Conservation (phyloP, 305 asterid genomes). For the Andrographis paniculata region DNA sequence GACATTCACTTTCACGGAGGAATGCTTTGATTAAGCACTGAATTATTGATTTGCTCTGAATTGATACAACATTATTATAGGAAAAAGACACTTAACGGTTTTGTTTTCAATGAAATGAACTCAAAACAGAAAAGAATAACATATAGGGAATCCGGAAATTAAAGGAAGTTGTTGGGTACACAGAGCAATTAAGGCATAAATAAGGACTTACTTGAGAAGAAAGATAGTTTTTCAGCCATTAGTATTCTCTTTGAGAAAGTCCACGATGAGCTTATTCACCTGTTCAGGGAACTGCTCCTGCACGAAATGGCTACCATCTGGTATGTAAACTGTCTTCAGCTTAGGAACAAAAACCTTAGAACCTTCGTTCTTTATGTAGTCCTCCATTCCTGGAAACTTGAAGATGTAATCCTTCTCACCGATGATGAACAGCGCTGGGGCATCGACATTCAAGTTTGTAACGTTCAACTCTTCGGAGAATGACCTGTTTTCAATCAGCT, state of each 20-base stretch:
- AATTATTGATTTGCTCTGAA: too few relatives aligned
- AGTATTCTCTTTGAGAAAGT: slow-evolving; percentile 44
- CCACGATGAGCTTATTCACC: slow-evolving; percentile 39
- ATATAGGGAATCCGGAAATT: too few relatives aligned
- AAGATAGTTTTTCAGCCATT: too few relatives aligned
- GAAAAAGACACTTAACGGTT: too few relatives aligned
- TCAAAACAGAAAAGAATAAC: too few relatives aligned
- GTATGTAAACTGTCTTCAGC: slow-evolving; percentile 41
- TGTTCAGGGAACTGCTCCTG: slow-evolving; percentile 68
- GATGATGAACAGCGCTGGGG: slow-evolving; percentile 47
- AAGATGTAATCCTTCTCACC: slow-evolving; percentile 53
- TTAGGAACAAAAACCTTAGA: slow-evolving; percentile 42
- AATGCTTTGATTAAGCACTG: too few relatives aligned
- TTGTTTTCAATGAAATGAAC: too few relatives aligned
- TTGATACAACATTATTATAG: too few relatives aligned
- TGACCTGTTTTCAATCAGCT: slow-evolving; percentile 21
- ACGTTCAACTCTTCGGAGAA: slow-evolving; percentile 21
- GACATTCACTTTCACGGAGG: too few relatives aligned
- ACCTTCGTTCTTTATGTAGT: slow-evolving; percentile 32
- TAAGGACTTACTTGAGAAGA: too few relatives aligned
- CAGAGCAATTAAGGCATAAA: too few relatives aligned
- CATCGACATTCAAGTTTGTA: slow-evolving; percentile 26
- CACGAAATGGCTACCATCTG: slow-evolving; percentile 69
- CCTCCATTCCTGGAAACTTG: slow-evolving; percentile 50
- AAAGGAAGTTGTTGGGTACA: too few relatives aligned